phyloP scores from a whole-genome alignment of 148 eudicot genomes.

The Cornus controversa region DNA sequence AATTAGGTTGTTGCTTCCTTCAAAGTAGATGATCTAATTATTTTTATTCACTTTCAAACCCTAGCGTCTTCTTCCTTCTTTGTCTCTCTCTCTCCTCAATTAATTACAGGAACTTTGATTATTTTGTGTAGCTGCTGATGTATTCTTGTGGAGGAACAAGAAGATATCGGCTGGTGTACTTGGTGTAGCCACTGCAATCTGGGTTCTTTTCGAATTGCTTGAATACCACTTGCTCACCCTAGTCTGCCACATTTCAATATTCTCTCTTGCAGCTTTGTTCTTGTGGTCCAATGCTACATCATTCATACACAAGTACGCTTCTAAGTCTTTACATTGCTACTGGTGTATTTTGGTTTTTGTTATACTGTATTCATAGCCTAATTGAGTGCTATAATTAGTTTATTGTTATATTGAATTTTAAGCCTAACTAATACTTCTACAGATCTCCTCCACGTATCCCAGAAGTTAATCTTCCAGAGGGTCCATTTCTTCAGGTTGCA shows the following conservation, averaged over 20 bases:
- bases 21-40: neutral
- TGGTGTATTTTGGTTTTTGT: neutral
- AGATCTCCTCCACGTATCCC: conserved; percentile 64
- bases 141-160: conserved; percentile 94
- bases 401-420: neutral
- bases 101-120: neutral
- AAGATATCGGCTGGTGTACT: conserved; percentile 80
- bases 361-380: neutral
- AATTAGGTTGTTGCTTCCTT: too few species aligned
- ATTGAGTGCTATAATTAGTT: neutral
- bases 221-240: conserved; percentile 80
- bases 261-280: conserved; percentile 63
- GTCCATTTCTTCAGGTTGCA: conserved; percentile 45
- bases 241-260: conserved; percentile 64
- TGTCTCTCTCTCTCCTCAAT: neutral
- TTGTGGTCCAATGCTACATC: conserved; percentile 73
- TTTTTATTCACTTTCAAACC: neutral
- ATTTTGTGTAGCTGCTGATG: conserved; percentile 77
- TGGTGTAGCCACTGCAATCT: conserved; percentile 70
- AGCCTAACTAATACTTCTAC: conserved; percentile 2
- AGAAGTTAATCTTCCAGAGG: conserved; percentile 51
- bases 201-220: conserved; percentile 78
- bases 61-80: neutral
- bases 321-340: neutral
- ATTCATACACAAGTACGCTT: conserved; percentile 53